Base-by-base conservation (phyloP, 495 filamentous ascomycete species). In the Amniculicola lignicola region DNA sequence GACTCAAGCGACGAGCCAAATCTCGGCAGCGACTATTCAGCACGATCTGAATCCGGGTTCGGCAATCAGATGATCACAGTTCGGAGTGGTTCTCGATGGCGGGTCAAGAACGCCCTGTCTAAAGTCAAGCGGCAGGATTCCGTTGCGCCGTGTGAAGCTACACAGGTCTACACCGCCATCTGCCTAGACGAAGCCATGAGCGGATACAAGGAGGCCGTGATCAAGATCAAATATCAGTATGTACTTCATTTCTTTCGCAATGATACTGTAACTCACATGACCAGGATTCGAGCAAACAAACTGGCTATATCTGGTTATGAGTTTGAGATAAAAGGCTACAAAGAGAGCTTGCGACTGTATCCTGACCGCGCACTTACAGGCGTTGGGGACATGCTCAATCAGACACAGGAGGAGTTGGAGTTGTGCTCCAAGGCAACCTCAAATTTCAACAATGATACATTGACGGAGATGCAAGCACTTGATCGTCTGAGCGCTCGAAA, bases 171-270 rank as follows among this genome's bases (percentile, higher is more conserved):
- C n/a, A 33, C 29, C 7, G 7, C 7, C 29, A 33, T 33, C n/a
- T 33, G 29, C 29, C n/a, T 33, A 57, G 23, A 28, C 41, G 43
- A n/a, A 6, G 38, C 18, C 6, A 18, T 41, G 7, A n/a, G n/a
- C 29, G 29, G n/a, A 7, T 7, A 7, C 29, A 33, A n/a, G 7
- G 29, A 33, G 11, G 14, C 40, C 22, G 40, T 43, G 14, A 23
- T 43, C 16, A 43, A 18, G 40, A 43, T 43, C 23, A 43, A 43
- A 43, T 43, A 43, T 23, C 40, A 43, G 40, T 43, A 23, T 11
- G 40, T 43, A 19, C 14, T 18, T 12, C 2, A 16, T 23, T 43
- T 16, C 5, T 43, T n/a, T 38, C 35, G 2, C 19, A n/a, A n/a
- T n/a, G n/a, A n/a, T n/a, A n/a, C n/a, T n/a, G n/a, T n/a, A n/a